Percentiles rank a stretch among this genome's conserved stretches.
Conservation (phyloP, 139 green algal species). For the Coccomyxa sp. region DNA sequence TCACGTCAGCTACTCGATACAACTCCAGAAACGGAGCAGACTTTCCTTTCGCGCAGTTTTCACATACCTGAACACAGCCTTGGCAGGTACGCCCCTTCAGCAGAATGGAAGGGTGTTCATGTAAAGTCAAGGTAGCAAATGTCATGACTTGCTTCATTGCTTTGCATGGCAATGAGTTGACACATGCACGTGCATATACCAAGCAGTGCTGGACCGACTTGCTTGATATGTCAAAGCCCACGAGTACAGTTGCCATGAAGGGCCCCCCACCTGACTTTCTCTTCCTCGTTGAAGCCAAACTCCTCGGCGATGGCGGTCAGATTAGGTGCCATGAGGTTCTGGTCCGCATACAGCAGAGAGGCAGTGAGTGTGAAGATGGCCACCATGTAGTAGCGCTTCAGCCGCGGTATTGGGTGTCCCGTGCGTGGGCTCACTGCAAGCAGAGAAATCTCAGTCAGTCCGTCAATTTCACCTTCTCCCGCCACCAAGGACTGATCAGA, state of each 20-base stretch:
- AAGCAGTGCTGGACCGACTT: too few species aligned
- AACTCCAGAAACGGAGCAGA: too few species aligned
- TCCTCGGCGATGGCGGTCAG: constrained; percentile 47
- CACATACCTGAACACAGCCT: too few species aligned
- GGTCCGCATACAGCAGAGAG: constrained; percentile 78
- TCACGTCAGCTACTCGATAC: too few species aligned
- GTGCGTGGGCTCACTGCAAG: not conserved
- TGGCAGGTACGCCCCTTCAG: too few species aligned
- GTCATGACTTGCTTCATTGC: not conserved
- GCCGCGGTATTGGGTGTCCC: not conserved
- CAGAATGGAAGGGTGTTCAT: too few species aligned
- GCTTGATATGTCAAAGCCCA: too few species aligned
- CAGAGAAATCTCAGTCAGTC: too few species aligned
- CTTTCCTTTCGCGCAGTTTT: too few species aligned
- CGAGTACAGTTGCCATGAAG: not conserved
- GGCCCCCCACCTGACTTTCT: not conserved
- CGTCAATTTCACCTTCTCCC: too few species aligned
- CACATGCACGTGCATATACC: too few species aligned
- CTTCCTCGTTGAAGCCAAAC: constrained; percentile 56
- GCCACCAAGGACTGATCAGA: too few species aligned
- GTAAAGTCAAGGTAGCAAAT: not conserved
- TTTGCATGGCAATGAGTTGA: not conserved
- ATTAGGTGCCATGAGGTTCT: constrained; percentile 87
- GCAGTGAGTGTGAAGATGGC: constrained; percentile 65
- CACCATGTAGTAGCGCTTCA: constrained; percentile 48